Evolutionary conservation across 352 stramenopile genomes (phyloP).

Genomic region (Phytophthora agathidicida): DNA sequence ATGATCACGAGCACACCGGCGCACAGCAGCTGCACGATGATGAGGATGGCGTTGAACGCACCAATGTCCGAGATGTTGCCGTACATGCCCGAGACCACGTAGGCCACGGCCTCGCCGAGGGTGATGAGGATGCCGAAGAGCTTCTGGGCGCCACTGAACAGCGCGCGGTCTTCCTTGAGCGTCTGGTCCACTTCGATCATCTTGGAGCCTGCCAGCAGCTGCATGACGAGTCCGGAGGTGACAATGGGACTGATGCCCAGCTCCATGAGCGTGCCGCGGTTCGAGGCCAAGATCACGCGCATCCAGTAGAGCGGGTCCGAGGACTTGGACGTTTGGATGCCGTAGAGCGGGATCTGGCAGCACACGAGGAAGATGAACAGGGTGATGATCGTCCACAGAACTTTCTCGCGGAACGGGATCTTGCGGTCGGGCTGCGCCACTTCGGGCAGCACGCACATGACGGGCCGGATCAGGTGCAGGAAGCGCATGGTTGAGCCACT

Average conservation of each 20-base stretch:
- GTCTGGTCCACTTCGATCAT: conserved; percentile 99
- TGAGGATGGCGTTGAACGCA: conserved; percentile 98
- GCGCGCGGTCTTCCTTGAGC: conserved; percentile 98
- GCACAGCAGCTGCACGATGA: conserved; percentile 99
- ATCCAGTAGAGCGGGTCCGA: conserved; percentile 99
- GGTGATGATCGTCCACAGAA: conserved; percentile 99
- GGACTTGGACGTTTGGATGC: conserved; percentile 98
- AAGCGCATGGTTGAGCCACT: conserved; percentile 89
- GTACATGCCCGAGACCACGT: conserved; percentile 99
- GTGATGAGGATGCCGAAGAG: conserved; percentile 99
- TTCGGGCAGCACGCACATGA: conserved; percentile 98
- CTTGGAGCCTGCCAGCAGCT: conserved; percentile 96
- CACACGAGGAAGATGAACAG: conserved; percentile 99
- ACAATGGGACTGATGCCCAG: conserved; percentile 99
- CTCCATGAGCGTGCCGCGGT: conserved; percentile 98
- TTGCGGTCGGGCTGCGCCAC: conserved; percentile 96
- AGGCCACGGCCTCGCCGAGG: conserved; percentile 98
- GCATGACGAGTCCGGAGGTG: conserved; percentile 99
- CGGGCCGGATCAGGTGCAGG: conserved; percentile 97
- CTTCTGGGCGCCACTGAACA: conserved; percentile 99
- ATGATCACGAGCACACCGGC: conserved; percentile 99
- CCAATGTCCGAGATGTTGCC: conserved; percentile 98
- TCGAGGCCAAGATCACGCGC: conserved; percentile 99
- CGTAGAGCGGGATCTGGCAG: conserved; percentile 99
- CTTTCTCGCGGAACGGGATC: conserved; percentile 99